Evolutionary conservation across 768 basidiomycete genomes (phyloP).

Genomic region (Leccinum olivaceopallidum): DNA sequence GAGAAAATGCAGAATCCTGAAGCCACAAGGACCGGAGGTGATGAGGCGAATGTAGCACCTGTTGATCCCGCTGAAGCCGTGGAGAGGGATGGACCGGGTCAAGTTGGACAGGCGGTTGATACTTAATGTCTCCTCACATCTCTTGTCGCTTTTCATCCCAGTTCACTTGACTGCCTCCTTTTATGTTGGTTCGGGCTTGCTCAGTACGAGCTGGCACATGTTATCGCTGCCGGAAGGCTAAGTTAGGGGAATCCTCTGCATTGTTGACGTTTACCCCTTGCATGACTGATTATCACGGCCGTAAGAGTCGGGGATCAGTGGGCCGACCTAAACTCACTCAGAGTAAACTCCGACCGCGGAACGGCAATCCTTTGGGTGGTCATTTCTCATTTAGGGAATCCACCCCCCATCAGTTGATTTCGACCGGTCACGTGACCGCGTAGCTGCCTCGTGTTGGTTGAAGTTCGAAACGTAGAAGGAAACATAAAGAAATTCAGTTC

Average conservation of each 20-base stretch:
- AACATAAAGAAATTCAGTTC: conserved; percentile 29
- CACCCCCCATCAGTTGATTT: conserved; percentile 7
- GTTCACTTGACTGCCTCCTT: too few species aligned
- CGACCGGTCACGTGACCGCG: conserved; percentile 36
- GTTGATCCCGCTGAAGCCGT: conserved; percentile 8
- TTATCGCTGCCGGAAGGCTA: too few species aligned
- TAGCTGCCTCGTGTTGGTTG: conserved; percentile 37
- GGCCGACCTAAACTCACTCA: too few species aligned
- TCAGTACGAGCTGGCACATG: too few species aligned
- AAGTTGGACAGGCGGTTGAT: conserved; percentile 20
- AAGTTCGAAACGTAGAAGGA: conserved; percentile 16
- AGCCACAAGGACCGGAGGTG: not conserved
- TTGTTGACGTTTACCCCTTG: too few species aligned
- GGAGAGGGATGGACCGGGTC: conserved; percentile 22
- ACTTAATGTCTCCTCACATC: conserved; percentile 14
- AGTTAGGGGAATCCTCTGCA: too few species aligned
- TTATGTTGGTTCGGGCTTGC: too few species aligned
- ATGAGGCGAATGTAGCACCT: not conserved
- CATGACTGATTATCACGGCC: too few species aligned
- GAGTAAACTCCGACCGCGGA: too few species aligned
- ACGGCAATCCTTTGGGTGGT: too few species aligned
- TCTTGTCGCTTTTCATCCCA: not conserved
- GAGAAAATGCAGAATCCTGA: conserved; percentile 40
- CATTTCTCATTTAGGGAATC: too few species aligned
- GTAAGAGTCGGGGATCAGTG: too few species aligned